These are phyloP conservation scores for Lasiodiplodia sp. DNA, from an alignment of 2,329 filamentous ascomycete genomes.

Conservation along the genomic window DNA sequence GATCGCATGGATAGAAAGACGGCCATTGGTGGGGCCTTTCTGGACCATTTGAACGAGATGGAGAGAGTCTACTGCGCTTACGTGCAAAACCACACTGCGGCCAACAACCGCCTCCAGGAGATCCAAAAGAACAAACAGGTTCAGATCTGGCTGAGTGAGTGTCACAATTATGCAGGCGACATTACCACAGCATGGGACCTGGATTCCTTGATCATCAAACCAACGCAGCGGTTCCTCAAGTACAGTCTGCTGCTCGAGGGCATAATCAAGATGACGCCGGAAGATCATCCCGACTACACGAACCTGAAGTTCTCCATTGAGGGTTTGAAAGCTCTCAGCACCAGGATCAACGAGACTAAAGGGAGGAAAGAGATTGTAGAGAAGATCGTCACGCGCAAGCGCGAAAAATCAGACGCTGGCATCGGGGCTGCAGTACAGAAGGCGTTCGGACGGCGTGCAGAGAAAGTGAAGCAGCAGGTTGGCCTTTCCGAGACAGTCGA, in stretches of 20 bases:
- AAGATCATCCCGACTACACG: constrained; percentile 81
- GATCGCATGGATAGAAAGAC: constrained; percentile 58
- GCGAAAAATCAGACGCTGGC: constrained; percentile 87
- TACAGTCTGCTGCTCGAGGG: constrained; percentile 87
- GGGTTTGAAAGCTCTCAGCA: constrained; percentile 68
- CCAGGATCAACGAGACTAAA: constrained; percentile 89
- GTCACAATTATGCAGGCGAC: constrained; percentile 89
- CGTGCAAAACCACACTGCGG: constrained; percentile 69
- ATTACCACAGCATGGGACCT: constrained; percentile 94
- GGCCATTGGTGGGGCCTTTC: constrained; percentile 65
- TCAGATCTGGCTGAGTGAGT: constrained; percentile 87
- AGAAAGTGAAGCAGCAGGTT: constrained; percentile 79
- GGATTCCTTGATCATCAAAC: constrained; percentile 95
- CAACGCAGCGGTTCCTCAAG: constrained; percentile 91
- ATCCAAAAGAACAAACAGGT: constrained; percentile 61
- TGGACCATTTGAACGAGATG: constrained; percentile 63
- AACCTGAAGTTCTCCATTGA: constrained; percentile 75
- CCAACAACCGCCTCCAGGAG: constrained; percentile 65
- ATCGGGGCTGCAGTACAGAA: constrained; percentile 63
- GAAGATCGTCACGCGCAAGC: constrained; percentile 81
- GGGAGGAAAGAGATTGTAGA: constrained; percentile 93
- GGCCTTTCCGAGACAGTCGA: constrained; percentile 70
- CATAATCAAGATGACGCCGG: constrained; percentile 78
- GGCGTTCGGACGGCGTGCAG: constrained; percentile 86
- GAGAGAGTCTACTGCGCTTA: constrained; percentile 71